Evolutionary conservation across 2,329 filamentous ascomycete genomes (phyloP).

Genomic region (Metarhizium guizhouense): DNA sequence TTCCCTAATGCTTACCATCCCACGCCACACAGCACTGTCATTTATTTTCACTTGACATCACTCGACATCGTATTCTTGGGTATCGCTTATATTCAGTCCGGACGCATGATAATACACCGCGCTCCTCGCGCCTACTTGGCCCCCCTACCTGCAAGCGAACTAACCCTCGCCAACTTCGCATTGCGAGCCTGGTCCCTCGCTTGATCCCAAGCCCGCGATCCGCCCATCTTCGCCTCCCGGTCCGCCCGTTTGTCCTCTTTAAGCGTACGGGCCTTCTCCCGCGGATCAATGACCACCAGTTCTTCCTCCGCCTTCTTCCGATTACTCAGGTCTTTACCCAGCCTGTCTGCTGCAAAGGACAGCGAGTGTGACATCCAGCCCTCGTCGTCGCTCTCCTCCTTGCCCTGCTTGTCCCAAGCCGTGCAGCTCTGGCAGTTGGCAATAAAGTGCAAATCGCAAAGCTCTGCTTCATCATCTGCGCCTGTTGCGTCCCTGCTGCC

Average conservation of each 20-base stretch:
- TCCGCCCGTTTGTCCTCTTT: conserved; percentile 54
- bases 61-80: not conserved
- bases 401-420: conserved; percentile 64
- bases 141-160: conserved; percentile 47
- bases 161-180: conserved; percentile 43
- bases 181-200: conserved; percentile 39
- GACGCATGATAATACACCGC: not conserved
- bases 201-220: conserved; percentile 49
- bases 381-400: conserved; percentile 50
- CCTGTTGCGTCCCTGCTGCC: conserved; percentile 14
- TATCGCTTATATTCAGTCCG: not conserved
- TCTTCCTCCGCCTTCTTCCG: conserved; percentile 88
- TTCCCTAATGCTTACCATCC: too few relatives aligned
- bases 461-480: conserved; percentile 56
- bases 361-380: conserved; percentile 84
- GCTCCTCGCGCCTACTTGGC: conserved; percentile 30
- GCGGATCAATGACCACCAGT: conserved; percentile 83
- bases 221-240: conserved; percentile 43
- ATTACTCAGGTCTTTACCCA: conserved; percentile 88
- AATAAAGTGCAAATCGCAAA: conserved; percentile 95
- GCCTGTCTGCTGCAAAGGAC: conserved; percentile 77
- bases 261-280: conserved; percentile 69
- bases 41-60: too few relatives aligned
- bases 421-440: conserved; percentile 88
- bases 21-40: too few relatives aligned